Evolutionary conservation across 768 basidiomycete genomes (phyloP).

Genomic region (Hydnomerulius pinastri): DNA sequence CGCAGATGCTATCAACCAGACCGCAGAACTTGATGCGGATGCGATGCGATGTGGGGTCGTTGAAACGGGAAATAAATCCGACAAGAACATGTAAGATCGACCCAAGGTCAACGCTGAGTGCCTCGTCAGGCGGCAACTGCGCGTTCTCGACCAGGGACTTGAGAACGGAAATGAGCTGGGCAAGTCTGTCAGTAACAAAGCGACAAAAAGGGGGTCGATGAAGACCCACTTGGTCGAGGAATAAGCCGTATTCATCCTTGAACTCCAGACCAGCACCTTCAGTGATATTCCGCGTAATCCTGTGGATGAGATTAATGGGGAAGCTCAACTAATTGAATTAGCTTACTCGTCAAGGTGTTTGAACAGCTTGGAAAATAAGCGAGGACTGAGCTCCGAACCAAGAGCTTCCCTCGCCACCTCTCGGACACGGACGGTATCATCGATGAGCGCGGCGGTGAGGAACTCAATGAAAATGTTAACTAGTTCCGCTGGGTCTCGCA

Average conservation of each 20-base stretch:
- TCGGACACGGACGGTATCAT: conserved; percentile 65
- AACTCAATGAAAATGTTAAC: conserved; percentile 67
- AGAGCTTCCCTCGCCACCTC: conserved; percentile 81
- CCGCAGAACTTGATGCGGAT: conserved; percentile 76
- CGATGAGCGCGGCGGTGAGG: conserved; percentile 67
- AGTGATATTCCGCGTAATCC: conserved; percentile 54
- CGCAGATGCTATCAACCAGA: conserved; percentile 68
- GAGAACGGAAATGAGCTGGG: conserved; percentile 71
- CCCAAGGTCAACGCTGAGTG: conserved; percentile 64
- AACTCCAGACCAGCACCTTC: conserved; percentile 46
- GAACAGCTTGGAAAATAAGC: conserved; percentile 66
- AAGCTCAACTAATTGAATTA: neutral
- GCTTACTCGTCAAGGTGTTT: conserved; percentile 75
- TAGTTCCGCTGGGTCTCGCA: conserved; percentile 57
- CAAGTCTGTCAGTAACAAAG: conserved; percentile 16
- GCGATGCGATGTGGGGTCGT: conserved; percentile 53
- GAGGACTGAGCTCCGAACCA: conserved; percentile 74
- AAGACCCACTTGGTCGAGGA: conserved; percentile 72
- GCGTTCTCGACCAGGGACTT: conserved; percentile 79
- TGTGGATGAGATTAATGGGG: conserved; percentile 22
- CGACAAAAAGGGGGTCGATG: neutral
- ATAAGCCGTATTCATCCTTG: conserved; percentile 42
- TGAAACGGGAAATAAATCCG: conserved; percentile 63
- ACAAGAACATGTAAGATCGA: conserved; percentile 60
- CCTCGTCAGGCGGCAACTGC: conserved; percentile 56